Base-by-base conservation (phyloP, 257 asterid species). In the Thymus quinquecostatus region DNA sequence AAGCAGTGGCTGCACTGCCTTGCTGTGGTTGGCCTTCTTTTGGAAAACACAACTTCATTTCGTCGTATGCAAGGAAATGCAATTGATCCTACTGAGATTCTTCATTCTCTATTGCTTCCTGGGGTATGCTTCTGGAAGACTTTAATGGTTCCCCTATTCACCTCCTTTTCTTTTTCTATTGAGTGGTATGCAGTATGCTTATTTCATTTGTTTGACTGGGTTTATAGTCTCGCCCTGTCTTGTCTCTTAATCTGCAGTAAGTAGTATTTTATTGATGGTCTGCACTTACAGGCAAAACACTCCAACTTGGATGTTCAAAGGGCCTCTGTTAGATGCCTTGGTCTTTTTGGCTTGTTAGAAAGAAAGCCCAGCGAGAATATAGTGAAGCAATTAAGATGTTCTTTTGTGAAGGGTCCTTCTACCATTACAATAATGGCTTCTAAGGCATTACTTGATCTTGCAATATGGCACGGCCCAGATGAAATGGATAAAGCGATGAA, bases 1-100 rank as follows among this genome's bases (percentile, higher is more conserved):
- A 88, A 81, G 80, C 93, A 88, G 77, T 94, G 97, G 99, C 73
- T 91, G 80, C 97, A 94, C 80, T 89, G 95, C 75, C 92, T 94
- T 79, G 90, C 97, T 57, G 86, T 94, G 70, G 69, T 81, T 75
- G 88, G 90, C 44, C 96, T 94, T 64, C 96, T 94, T 72, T 67
- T 94, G 82, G 97, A 89, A 81, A 85, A 90, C 75, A 73, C 84
- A 56, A 82, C 79, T 72, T 91, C 99, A 40, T 88, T 89, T 79
- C 82, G 79, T 58, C 70, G 78, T 78, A 89, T 91, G 92, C 86
- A 79, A 62, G 92, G 96, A 78, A 83, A 71, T 48, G 87, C 89
- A 60, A 89, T 89, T 67, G 92, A 88, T 65, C 95, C 96, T 65
- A 62, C 75, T 78, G 97, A 91, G 74, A 82, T 94, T 81, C 85